Base-by-base conservation (phyloP, 306 rosid genomes). In the Sechiopsis laciniata region DNA sequence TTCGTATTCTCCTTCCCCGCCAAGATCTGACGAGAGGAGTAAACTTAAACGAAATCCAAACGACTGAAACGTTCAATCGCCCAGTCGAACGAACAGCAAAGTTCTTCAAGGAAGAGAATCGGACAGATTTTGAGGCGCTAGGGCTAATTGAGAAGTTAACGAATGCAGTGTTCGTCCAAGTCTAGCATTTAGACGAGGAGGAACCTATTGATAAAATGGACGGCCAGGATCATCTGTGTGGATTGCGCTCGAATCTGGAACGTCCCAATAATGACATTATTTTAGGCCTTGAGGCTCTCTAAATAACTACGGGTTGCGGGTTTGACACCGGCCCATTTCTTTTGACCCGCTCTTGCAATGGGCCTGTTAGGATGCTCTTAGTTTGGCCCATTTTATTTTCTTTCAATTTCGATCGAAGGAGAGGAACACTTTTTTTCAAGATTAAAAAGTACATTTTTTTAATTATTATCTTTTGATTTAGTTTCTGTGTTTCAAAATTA, bases 21-120 rank as follows among this genome's bases (percentile, higher is more conserved):
- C 16, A 10, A 64, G 52, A 66, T 1, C 55, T 66, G 55, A 66
- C 17, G 72, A 66, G 72, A 66, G 55, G 42, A 67, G 73, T 46
- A 67, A 20, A 67, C 46, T 2, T 21, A 67, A 46, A 10, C 56
- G 55, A 20, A 7, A 2, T 19, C 72, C 17, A 10, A 67, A 66
- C 7, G 56, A 12, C 0, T 65, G 52, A 13, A 7, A 2, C 71
- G 16, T 17, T 10, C 14, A 63, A 63, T 37, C 24, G 14, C 70
- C 17, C 52, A 4, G 4, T 10, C 15, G 71, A 10, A 17, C 29
- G 5, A 65, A 40, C 29, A 10, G 13, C 52, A 65, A 40, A 10
- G 53, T 17, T 35, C 4, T 63, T 35, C 10, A 0, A 37, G 29
- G 56, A 45, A 67, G 55, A 66, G 72, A 66, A 46, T 67, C 16